Evolutionary conservation across 768 basidiomycete species (phyloP).

Genomic region (Leccinum rimulosum): DNA sequence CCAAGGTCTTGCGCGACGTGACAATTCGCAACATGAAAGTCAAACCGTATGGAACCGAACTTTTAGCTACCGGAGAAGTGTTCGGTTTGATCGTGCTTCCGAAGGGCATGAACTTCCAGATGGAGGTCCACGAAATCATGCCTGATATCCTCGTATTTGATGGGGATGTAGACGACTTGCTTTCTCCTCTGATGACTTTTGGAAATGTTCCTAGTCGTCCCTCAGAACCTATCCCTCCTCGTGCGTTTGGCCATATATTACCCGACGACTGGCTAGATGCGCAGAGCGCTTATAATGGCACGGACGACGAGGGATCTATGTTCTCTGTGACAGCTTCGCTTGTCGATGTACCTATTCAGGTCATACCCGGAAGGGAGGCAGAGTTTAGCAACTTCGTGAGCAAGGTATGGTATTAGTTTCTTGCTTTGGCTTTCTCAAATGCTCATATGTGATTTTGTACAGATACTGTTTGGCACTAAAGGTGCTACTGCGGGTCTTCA

Average conservation of each 20-base stretch:
- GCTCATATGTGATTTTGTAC: constrained; percentile 4
- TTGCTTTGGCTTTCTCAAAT: background rate
- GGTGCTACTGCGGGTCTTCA: constrained; percentile 70
- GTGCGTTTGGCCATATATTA: constrained; percentile 73
- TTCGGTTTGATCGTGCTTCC: constrained; percentile 67
- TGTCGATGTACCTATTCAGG: constrained; percentile 70
- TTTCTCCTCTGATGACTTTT: constrained; percentile 2
- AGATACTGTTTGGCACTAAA: constrained; percentile 67
- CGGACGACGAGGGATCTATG: constrained; percentile 49
- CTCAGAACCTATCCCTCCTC: constrained; percentile 64
- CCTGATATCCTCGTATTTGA: constrained; percentile 81
- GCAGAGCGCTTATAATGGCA: constrained; percentile 39
- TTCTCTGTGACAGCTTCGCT: constrained; percentile 64
- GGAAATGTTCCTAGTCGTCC: constrained; percentile 44
- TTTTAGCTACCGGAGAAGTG: constrained; percentile 72
- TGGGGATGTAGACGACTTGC: constrained; percentile 51
- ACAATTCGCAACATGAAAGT: constrained; percentile 77
- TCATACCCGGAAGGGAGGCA: constrained; percentile 73
- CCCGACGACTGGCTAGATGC: constrained; percentile 67
- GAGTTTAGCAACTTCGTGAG: constrained; percentile 74
- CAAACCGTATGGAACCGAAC: constrained; percentile 41
- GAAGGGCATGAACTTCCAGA: constrained; percentile 59
- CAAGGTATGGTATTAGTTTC: constrained; percentile 50
- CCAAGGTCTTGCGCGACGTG: constrained; percentile 66
- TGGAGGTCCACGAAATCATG: constrained; percentile 61